Evolutionary conservation across 2,329 filamentous ascomycete genomes (phyloP), one percentile per base, ranked within the genome.

Genomic region (Colletotrichum cordylinicola): DNA sequence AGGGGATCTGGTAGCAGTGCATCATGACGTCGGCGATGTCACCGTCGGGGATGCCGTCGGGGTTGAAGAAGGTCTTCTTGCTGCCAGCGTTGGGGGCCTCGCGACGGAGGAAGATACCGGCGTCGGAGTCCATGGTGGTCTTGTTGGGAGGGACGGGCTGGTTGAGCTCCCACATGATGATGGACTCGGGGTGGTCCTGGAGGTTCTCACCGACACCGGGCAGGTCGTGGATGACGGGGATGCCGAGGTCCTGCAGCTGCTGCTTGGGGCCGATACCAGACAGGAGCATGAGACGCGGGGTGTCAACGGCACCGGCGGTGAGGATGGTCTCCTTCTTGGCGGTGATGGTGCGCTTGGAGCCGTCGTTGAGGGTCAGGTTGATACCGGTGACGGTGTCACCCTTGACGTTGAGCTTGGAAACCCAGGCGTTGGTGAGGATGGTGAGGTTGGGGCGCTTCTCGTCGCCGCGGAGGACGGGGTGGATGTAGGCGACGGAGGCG

Each of bases 1-100:
- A 98, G 70, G 95, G 95, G 79, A 98, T 98, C 86, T 98, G 96
- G 88, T 98, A 98, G 90, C 95, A 98, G 88, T 98, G 95, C 94
- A 97, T 97, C 96, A 98, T 98, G 81, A 98, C 87, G 82, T 98
- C 96, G 78, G 94, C 94, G 71, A 94, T 93, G 77, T 94, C 91
- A 68, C 94, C 94, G 80, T 98, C 95, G 3, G 86, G 83, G 55
- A 90, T 81, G 8, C 83, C 85, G n/a, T 85, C 81, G 18, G 89
- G 87, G 78, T 88, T 90, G 78, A 89, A 88, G 8, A 86, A 84
- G 15, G 82, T 83, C 76, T 86, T 85, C 77, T 87, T 86, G 72
- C 91, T 91, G 5, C 89, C 91, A 4, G 95, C 94, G 81, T 96
- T 92, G 80, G 91, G 88, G 16, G 89, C 83, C 85, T 98, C 93